Evolutionary conservation across 805 yeast genomes (phyloP), one percentile per base, ranked within the genome.

Genomic region (Lachancea cidri): DNA sequence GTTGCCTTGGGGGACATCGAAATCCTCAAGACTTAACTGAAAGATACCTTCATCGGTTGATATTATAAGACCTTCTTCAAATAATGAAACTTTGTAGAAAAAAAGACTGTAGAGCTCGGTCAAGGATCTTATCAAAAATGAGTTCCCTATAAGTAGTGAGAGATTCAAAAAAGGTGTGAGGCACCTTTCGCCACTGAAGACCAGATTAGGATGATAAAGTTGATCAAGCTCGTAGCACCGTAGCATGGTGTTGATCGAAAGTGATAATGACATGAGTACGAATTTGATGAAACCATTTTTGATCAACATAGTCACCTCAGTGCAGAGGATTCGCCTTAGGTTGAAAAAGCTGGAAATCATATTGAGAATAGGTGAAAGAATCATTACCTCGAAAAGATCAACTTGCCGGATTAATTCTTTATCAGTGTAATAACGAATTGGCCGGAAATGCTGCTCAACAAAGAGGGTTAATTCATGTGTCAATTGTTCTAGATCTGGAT

Each of bases 101-200:
- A 54, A 48, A 2, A 44, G 40, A 9, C 52, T 44, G 35, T 54
- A 56, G 33, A 47, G 42, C 39, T 57, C 60, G 2, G 55, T 43
- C n/a, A 56, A 18, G 2, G 42, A 45, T 24, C 62, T 42, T 33
- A 52, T 45, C 17, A 50, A 44, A n/a, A 53, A 33, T 2, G 60
- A 48, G 33, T 48, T 46, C 1, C 47, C 39, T 24, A 57, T 36
- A 4, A 54, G 30, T 13, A 51, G 33, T 7, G 55, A 47, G 6
- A 54, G 30, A 29, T 52, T 35, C 14, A 54, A 17, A 32, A 47
- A 48, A 9, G 65, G 65, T 0, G 62, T 36, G 4, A 55, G n/a
- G 15, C 19, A 27, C 4, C 35, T 33, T 13, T 33, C 22, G 7
- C 35, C 39, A 2, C 33, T 33, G 6, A 37, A 24, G 2, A 50